phyloP scores from a whole-genome alignment of 73 alveolate species.

The Uronychia binucleata region DNA sequence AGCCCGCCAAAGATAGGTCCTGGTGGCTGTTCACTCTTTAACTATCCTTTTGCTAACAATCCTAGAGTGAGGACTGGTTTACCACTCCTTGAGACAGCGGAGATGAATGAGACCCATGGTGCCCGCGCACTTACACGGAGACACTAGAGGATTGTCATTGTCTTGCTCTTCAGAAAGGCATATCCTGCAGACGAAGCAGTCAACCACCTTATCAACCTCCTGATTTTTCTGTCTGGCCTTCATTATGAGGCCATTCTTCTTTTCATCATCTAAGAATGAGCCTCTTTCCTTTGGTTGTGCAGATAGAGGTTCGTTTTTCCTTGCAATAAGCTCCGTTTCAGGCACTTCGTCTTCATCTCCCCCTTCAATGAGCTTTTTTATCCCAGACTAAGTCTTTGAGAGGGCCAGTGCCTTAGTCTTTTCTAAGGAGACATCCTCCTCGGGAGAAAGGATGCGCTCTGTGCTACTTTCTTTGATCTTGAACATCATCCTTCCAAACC shows the following conservation, averaged over 20 bases:
- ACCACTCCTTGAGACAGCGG: constrained; percentile 56
- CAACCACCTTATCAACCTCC: neutral
- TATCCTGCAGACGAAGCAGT: neutral
- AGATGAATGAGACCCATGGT: constrained; percentile 50
- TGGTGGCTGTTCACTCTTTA: constrained; percentile 33
- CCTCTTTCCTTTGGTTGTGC: too few relatives aligned
- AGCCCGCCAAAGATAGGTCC: constrained; percentile 52
- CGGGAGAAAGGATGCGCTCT: neutral
- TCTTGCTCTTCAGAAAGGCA: neutral
- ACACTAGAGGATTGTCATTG: constrained; percentile 27
- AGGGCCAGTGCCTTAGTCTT: too few relatives aligned
- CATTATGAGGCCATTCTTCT: neutral
- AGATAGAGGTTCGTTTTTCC: too few relatives aligned
- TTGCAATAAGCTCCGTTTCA: too few relatives aligned
- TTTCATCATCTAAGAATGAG: neutral
- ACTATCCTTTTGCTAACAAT: constrained; percentile 7
- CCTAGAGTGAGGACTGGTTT: neutral
- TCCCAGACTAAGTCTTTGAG: too few relatives aligned
- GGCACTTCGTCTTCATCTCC: too few relatives aligned
- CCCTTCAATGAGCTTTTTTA: too few relatives aligned
- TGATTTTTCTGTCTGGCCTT: too few relatives aligned
- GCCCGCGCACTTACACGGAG: constrained; percentile 62
- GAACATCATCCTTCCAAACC: neutral
- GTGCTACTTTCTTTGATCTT: too few relatives aligned
- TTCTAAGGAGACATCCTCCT: too few relatives aligned